phyloP scores from a whole-genome alignment of 1,284 basidiomycete genomes.

The Pisolithus thermaeus region DNA sequence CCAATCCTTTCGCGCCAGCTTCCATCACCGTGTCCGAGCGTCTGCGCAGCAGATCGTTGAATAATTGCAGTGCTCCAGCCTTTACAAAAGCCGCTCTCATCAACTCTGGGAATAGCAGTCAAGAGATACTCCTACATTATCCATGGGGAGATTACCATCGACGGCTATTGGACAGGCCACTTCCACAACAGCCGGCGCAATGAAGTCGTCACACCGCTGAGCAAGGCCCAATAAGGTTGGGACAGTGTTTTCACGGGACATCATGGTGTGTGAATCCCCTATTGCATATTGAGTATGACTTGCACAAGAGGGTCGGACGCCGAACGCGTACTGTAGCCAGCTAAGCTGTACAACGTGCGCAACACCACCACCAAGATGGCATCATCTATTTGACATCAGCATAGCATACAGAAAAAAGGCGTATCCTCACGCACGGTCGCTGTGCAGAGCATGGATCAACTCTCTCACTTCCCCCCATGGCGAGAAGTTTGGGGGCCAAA shows the following conservation, averaged over 20 bases:
- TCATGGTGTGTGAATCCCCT: conserved; percentile 8
- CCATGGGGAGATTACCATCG: conserved; percentile 14
- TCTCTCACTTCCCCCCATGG: conserved; percentile 10
- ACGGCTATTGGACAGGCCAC: conserved; percentile 21
- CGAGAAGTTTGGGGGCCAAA: conserved; percentile 12
- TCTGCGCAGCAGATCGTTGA: conserved; percentile 20
- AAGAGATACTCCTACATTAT: not conserved
- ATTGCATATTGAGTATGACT: not conserved
- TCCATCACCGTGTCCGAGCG: conserved; percentile 7
- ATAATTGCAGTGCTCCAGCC: conserved; percentile 10
- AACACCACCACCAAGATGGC: conserved; percentile 19
- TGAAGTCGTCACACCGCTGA: conserved; percentile 22
- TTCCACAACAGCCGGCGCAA: conserved; percentile 22
- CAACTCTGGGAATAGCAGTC: conserved; percentile 9
- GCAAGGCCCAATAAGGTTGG: conserved; percentile 18
- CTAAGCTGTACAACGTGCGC: conserved; percentile 17
- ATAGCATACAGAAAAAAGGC: not conserved
- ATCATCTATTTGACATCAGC: conserved; percentile 10
- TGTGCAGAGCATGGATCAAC: conserved; percentile 13
- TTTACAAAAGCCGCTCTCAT: conserved; percentile 16
- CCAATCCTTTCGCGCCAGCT: conserved; percentile 11
- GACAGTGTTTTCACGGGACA: conserved; percentile 8
- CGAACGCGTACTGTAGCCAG: conserved; percentile 11
- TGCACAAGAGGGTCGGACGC: not conserved
- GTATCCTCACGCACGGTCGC: conserved; percentile 12